Evolutionary conservation across 306 rosid genomes (phyloP).

Genomic region (Gynostemma pentaphyllum): DNA sequence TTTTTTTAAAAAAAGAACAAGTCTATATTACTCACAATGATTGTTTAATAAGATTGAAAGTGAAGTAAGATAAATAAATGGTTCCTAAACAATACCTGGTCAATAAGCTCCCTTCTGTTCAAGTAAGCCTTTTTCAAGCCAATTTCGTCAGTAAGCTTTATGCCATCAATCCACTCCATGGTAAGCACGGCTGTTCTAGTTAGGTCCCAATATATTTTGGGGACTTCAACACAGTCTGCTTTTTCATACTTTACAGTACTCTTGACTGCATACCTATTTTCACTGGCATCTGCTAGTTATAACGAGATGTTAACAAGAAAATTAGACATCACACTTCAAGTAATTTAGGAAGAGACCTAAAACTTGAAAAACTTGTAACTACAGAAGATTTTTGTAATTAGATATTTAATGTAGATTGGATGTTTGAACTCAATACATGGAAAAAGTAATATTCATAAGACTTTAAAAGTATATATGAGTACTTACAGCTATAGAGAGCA

Average conservation of each 20-base stretch:
- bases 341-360: not conserved
- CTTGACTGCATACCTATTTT: slow-evolving; percentile 25
- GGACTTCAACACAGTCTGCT: slow-evolving; percentile 50
- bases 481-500: slow-evolving; percentile 71
- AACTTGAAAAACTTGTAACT: not conserved
- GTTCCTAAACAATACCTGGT: slow-evolving; percentile 44
- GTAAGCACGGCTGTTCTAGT: slow-evolving; percentile 71
- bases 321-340: not conserved
- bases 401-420: not conserved
- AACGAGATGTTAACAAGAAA: not conserved
- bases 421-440: not conserved
- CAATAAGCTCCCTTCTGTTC: slow-evolving; percentile 74
- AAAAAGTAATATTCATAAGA: not conserved
- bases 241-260: slow-evolving; percentile 14
- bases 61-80: slow-evolving; percentile 2
- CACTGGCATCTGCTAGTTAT: slow-evolving; percentile 22
- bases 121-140: slow-evolving; percentile 51
- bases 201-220: slow-evolving; percentile 84
- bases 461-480: slow-evolving; percentile 4
- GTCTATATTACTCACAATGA: not conserved
- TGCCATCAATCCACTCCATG: slow-evolving; percentile 97
- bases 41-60: not conserved
- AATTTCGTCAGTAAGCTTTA: slow-evolving; percentile 81
- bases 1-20: not conserved
- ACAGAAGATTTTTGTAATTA: not conserved